Conservation (phyloP, 1,284 basidiomycete species). For the Boletus sp. region DNA sequence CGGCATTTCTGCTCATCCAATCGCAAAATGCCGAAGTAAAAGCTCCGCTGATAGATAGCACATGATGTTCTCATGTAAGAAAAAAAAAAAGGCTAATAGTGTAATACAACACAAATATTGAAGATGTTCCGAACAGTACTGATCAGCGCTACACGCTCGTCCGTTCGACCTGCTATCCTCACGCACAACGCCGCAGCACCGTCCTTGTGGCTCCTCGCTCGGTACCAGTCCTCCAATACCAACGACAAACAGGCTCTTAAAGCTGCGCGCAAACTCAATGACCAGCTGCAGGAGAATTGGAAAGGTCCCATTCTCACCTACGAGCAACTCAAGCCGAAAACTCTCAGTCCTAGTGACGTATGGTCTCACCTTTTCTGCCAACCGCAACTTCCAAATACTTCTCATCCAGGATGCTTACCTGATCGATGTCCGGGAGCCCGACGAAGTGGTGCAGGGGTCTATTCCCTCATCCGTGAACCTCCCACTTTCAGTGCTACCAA, state of each 20-base stretch:
- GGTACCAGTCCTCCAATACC: conserved; percentile 28
- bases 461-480: conserved; percentile 96
- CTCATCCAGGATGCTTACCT: conserved; percentile 68
- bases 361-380: conserved; percentile 30
- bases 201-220: conserved; percentile 12
- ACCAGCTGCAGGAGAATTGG: conserved; percentile 67
- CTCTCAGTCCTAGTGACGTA: conserved; percentile 78
- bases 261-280: conserved; percentile 40
- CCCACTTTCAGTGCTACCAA: conserved; percentile 80
- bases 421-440: conserved; percentile 92
- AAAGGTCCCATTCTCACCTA: conserved; percentile 71
- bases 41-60: conserved; percentile 2
- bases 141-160: conserved; percentile 13
- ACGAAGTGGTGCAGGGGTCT: conserved; percentile 91
- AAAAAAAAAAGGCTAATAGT: too few relatives aligned
- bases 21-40: conserved; percentile 21
- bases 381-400: neutral
- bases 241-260: conserved; percentile 36
- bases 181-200: conserved; percentile 3
- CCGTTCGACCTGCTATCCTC: conserved; percentile 10
- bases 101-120: neutral
- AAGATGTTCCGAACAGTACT: conserved; percentile 29
- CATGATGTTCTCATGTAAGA: conserved; percentile 10
- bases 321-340: conserved; percentile 81
- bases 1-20: conserved; percentile 35